Base-by-base conservation (phyloP, 495 filamentous ascomycete genomes). In the Delitschia confertaspora region DNA sequence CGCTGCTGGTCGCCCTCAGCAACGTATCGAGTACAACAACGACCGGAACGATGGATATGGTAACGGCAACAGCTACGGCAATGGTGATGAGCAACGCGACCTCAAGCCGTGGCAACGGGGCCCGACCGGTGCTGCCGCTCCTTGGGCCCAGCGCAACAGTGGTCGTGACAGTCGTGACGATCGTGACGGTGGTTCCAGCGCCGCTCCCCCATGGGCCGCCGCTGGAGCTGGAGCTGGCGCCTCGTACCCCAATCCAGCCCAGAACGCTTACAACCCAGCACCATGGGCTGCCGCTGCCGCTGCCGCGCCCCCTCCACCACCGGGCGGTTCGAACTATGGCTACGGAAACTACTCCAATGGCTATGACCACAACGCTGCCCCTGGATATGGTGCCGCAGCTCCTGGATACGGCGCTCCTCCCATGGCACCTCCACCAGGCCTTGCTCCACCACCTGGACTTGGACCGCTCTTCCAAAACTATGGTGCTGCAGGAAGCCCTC, bases 21-120 rank as follows among this genome's bases (percentile, higher is more conserved):
- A 45, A 22, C 32, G 80, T 44, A 93, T 95, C 53, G 91, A 95
- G 72, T 85, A 54, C 33, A 43, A 38, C 29, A 24, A 16, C 23
- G 38, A 80, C 32, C 87, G 85, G 17, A 83, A 87, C 9, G 76
- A 75, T 19, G 73, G 74, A 7, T 66, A 69, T 42, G 71, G 66
- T 23, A 49, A 47, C 33, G 69, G 65, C 21, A 58, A 59, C 29
- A 67, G 67, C n/a, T n/a, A n/a, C 34, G 56, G 63, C 30, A 47
- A 39, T 34, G 63, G 68, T 36, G 70, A 69, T 11, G 78, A 48
- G 23, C 32, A 80, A 47, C 68, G 72, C 51, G 72, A 75, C 53
- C 63, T 68, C 46, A 88, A 88, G 62, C 91, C 91, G 19, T 96
- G 91, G 91, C 83, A 95, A 64, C 78, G 82, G 49, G 87, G 85